phyloP scores from a whole-genome alignment of 2,329 filamentous ascomycete species.

The Ophiostoma australiae region DNA sequence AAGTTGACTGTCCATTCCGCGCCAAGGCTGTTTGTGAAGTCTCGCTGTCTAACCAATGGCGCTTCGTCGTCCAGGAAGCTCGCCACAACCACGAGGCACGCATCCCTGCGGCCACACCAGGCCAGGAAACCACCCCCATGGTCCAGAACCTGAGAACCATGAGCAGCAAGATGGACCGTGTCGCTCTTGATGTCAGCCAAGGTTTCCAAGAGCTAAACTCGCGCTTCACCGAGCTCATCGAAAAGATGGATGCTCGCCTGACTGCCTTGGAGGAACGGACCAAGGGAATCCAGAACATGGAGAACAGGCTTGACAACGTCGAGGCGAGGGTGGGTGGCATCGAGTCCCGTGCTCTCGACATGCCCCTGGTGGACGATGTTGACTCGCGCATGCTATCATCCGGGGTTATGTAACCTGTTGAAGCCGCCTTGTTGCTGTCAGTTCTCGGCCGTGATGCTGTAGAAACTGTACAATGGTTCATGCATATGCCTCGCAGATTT shows the following conservation, averaged over 20 bases:
- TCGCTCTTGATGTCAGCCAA: conserved; percentile 52
- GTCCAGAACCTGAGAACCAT: conserved; percentile 55
- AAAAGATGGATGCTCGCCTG: conserved; percentile 52
- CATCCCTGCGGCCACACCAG: conserved; percentile 48
- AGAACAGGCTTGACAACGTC: conserved; percentile 34
- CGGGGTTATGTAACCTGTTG: conserved; percentile 34
- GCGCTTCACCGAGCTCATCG: conserved; percentile 46
- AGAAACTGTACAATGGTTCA: background rate
- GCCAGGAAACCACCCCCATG: conserved; percentile 54
- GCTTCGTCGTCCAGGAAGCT: conserved; percentile 57
- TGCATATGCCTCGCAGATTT: background rate
- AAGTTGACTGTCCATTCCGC: conserved; percentile 59
- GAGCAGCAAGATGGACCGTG: conserved; percentile 55
- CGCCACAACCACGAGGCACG: conserved; percentile 59
- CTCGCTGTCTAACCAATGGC: conserved; percentile 58
- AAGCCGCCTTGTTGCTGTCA: background rate
- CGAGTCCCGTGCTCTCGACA: conserved; percentile 37
- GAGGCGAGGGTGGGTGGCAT: conserved; percentile 39
- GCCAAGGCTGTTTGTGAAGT: conserved; percentile 61
- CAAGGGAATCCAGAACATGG: conserved; percentile 23
- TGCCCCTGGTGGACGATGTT: conserved; percentile 39
- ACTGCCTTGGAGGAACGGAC: conserved; percentile 46
- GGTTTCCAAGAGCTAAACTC: conserved; percentile 49
- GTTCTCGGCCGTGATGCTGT: background rate
- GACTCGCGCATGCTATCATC: conserved; percentile 37